Evolutionary conservation across 805 yeast genomes (phyloP), one percentile per base, ranked within the genome.

Genomic region (Dipodascopsis uninucleata): DNA sequence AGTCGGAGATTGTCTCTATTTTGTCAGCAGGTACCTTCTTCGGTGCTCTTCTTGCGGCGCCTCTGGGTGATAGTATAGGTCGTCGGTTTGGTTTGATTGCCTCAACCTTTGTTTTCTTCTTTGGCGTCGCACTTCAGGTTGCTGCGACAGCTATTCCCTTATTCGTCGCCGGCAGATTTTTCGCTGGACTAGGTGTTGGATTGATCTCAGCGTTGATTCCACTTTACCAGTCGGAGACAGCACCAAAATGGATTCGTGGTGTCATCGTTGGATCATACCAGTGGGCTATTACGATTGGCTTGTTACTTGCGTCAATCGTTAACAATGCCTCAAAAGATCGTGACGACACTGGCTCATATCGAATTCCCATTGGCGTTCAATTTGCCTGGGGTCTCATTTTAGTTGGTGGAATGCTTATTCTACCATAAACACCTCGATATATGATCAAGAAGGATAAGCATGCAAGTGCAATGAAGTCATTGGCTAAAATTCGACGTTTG

Each of bases 1-100:
- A 12, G 21, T 81, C 95, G 0, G 66, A 86, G 14, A 72, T 84
- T 34, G 87, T 90, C 0, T 84, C 93, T 0, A 77, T 82, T n/a
- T 67, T 87, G 41, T 43, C 39, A 23, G 48, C 43, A 4, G 48
- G 48, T 14, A 35, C 41, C 35, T 39, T 39, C 37, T 45, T 41
- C 39, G 49, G 49, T n/a, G 36, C 44, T 1, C 20, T 45, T 8
- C 31, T 45, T 7, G 79, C 84, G 2, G 82, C 85, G 1, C 56
- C 75, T 9, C 59, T 82, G 3, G 79, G 90, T 2, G 96, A 87
- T 63, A 72, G 74, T 9, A 71, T 72, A 53, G 96, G 96, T 1
- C 72, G 96, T 57, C 77, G 83, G 47, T 63, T 71, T 36, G 77
- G 87, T 31, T 78, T 87, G 28, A 74, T 85, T 8, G 49, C 14